These are phyloP conservation scores for Oropetium thomaeum DNA, from an alignment of 176 grass and related monocot species.

Conservation along the genomic window DNA sequence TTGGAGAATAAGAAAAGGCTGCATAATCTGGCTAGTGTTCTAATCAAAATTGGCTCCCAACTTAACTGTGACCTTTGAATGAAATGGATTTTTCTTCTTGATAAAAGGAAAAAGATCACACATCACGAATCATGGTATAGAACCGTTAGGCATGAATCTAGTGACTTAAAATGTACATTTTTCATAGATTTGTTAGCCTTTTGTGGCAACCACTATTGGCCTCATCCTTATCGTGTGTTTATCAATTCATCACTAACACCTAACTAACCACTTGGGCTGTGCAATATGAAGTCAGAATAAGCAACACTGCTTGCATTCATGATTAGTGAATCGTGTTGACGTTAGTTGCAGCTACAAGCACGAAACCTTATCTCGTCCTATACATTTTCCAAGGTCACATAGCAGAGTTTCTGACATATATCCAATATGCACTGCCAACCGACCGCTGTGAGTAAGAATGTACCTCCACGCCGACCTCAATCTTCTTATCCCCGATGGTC, in stretches of 20 bases:
- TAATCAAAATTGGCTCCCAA: not conserved
- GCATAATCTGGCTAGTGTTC: not conserved
- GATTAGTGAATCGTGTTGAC: not conserved
- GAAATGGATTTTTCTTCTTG: no score
- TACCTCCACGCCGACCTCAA: constrained; percentile 62
- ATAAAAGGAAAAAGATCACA: not conserved
- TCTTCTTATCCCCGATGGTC: constrained; percentile 68
- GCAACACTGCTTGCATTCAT: not conserved
- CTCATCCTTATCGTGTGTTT: not conserved
- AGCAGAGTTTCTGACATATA: not conserved
- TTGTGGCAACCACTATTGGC: not conserved
- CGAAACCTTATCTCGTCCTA: not conserved
- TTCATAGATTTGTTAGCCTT: not conserved
- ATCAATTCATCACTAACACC: not conserved
- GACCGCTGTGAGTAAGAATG: not conserved
- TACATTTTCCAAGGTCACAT: not conserved
- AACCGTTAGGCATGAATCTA: not conserved
- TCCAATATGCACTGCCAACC: not conserved
- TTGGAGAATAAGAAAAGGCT: no score
- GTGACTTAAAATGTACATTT: not conserved
- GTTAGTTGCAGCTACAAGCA: not conserved
- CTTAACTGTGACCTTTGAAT: no score
- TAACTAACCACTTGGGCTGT: not conserved
- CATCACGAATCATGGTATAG: not conserved
- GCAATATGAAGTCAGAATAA: not conserved